These are phyloP conservation scores for Colletotrichum plurivorum DNA, from an alignment of 2,329 filamentous ascomycete species.

Conservation along the genomic window DNA sequence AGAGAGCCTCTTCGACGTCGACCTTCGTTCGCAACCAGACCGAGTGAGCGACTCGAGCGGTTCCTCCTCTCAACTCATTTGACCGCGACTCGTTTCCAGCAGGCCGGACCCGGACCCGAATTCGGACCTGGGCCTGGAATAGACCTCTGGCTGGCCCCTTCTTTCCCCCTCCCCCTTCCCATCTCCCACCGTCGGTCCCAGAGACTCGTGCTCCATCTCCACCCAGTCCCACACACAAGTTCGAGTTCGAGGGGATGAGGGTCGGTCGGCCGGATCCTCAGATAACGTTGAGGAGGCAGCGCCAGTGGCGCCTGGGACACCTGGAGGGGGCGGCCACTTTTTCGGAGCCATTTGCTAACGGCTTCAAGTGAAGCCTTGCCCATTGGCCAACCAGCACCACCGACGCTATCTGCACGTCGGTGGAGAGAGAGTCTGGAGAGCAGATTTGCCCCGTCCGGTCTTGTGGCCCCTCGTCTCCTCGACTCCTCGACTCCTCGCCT, in stretches of 20 bases:
- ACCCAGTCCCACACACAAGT: slow-evolving; percentile 25
- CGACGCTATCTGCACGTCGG: slow-evolving; percentile 32
- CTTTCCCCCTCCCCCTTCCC: slow-evolving; percentile 5
- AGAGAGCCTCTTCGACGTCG: slow-evolving; percentile 11
- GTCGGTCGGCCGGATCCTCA: slow-evolving; percentile 19
- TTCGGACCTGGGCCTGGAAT: slow-evolving; percentile 12
- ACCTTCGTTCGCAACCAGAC: background rate
- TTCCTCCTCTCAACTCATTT: background rate
- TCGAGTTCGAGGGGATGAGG: slow-evolving; percentile 22
- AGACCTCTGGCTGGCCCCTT: slow-evolving; percentile 18
- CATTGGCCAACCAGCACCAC: slow-evolving; percentile 37
- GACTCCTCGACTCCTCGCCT: slow-evolving; percentile 10
- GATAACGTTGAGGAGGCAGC: slow-evolving; percentile 35
- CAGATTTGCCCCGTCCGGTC: slow-evolving; percentile 17
- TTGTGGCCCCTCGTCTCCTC: slow-evolving; percentile 16
- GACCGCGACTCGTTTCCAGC: slow-evolving; percentile 5
- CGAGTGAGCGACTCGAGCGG: background rate
- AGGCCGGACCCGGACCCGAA: slow-evolving; percentile 5
- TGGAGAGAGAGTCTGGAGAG: slow-evolving; percentile 30
- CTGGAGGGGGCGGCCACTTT: slow-evolving; percentile 28
- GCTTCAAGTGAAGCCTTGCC: slow-evolving; percentile 33
- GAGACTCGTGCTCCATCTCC: slow-evolving; percentile 31
- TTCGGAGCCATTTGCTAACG: slow-evolving; percentile 39
- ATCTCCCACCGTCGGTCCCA: slow-evolving; percentile 19
- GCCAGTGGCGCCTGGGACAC: slow-evolving; percentile 13